Evolutionary conservation across 2,329 filamentous ascomycete species (phyloP).

Genomic region (Sphaerulina vaccinii): DNA sequence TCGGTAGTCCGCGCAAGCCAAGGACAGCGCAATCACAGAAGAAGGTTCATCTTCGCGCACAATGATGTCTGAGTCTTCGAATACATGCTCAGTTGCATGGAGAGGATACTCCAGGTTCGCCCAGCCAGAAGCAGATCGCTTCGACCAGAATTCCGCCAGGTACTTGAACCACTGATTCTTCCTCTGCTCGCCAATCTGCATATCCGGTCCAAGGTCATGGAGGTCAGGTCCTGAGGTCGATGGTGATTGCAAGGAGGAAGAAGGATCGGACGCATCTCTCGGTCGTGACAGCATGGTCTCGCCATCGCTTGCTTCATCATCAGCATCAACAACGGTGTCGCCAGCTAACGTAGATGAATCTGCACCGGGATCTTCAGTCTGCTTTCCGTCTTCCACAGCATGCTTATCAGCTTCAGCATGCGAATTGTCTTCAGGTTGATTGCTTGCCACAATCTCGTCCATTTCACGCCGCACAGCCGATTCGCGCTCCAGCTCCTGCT

Average conservation of each 20-base stretch:
- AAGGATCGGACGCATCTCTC: conserved; percentile 45
- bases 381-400: conserved; percentile 10
- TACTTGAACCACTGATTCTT: conserved; percentile 93
- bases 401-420: conserved; percentile 15
- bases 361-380: background rate
- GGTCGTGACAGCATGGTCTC: conserved; percentile 71
- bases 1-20: conserved; percentile 84
- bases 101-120: conserved; percentile 88
- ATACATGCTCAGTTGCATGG: conserved; percentile 80
- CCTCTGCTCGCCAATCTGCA: conserved; percentile 87
- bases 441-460: conserved; percentile 21
- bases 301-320: conserved; percentile 62
- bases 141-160: conserved; percentile 96
- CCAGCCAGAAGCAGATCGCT: conserved; percentile 95
- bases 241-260: conserved; percentile 50
- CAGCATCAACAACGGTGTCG: conserved; percentile 46
- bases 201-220: conserved; percentile 55
- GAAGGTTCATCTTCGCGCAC: conserved; percentile 96
- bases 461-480: conserved; percentile 15
- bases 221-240: conserved; percentile 53
- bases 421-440: conserved; percentile 23
- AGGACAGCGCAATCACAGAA: conserved; percentile 88
- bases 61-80: conserved; percentile 94
- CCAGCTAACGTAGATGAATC: conserved; percentile 1
- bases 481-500: conserved; percentile 12